Evolutionary conservation across 345 rosid genomes (phyloP), one percentile per base, ranked within the genome.

Genomic region (Anastatica hierochuntica): DNA sequence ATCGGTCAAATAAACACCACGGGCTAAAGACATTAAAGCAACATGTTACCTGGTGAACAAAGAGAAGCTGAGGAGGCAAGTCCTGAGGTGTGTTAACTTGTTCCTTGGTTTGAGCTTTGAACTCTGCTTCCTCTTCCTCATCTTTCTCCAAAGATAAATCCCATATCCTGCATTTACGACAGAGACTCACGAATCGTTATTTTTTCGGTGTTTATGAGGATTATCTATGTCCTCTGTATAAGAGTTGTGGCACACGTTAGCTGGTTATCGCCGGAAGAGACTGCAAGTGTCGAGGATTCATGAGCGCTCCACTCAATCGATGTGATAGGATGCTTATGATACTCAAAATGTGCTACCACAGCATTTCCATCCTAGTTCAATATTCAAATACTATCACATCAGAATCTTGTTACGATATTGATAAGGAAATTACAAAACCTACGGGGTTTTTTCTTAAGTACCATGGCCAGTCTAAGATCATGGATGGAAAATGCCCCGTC

Each of bases 291-390:
- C 14, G 97, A 92, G 30, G 87, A 75, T 72, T 92, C 98, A 41
- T 83, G 87, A 10, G 86, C 87, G 44, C 95, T 83, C 98, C 98
- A 88, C 56, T 92, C 90, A 5, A 92, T 85, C 10, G 97, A 92
- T n/a, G 98, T 92, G 34, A 92, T 68, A 0, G 95, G 95, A 58
- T 64, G 76, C 56, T 85, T 92, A 68, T 92, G 97, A 37, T 92
- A 85, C 43, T 79, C 77, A 43, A 92, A 88, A 65, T 81, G 98
- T n/a, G 97, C 97, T 24, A 92, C 83, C 8, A 81, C 79, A 12
- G 88, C 75, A 74, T 77, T 88, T 41, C 78, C 95, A 12, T 72
- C 81, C 97, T 87, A 48, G 24, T 44, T 27, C 43, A 59, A 16
- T 11, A 21, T 21, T 37, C n/a, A 59, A n/a, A 45, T 44, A 11